A percentile compares a stretch with the other conserved stretches of the same genome.
Conservation (phyloP, 805 yeast species). For the Candida boidinii region DNA sequence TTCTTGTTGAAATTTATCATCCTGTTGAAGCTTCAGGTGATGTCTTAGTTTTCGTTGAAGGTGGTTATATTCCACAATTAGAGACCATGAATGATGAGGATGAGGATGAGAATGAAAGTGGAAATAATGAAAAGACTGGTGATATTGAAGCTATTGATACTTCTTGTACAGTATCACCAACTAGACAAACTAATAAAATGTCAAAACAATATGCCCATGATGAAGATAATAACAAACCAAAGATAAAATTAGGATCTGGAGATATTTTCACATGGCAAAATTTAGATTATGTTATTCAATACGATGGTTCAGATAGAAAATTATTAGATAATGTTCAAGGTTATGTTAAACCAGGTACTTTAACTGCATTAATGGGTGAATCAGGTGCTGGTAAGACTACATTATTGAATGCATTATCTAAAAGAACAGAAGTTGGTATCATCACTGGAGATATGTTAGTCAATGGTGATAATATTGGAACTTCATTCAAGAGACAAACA, state of each 20-base stretch:
- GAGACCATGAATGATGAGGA: not conserved
- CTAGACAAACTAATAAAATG: no score
- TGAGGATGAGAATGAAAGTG: conserved; percentile 17
- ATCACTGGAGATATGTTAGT: conserved; percentile 26
- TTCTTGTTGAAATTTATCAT: conserved; percentile 18
- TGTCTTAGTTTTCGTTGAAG: conserved; percentile 21
- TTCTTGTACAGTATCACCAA: conserved; percentile 3
- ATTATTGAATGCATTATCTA: conserved; percentile 36
- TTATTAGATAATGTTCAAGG: conserved; percentile 19
- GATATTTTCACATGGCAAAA: conserved; percentile 34
- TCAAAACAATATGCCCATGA: conserved; percentile 10
- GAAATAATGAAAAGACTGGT: conserved; percentile 13
- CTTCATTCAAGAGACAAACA: conserved; percentile 42
- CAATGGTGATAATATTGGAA: conserved; percentile 31
- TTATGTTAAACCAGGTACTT: conserved; percentile 28
- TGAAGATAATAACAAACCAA: no score
- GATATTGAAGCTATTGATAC: conserved; percentile 13
- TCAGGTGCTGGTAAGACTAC: conserved; percentile 47
- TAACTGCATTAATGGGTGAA: conserved; percentile 39
- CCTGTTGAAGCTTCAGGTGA: conserved; percentile 25
- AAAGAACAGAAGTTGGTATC: conserved; percentile 36
- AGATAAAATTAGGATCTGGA: conserved; percentile 23
- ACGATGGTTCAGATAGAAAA: conserved; percentile 23
- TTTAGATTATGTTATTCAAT: conserved; percentile 16
- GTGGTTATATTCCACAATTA: conserved; percentile 15